These are phyloP conservation scores for Claviceps maximensis DNA, from an alignment of 2,329 filamentous ascomycete species.

Conservation along the genomic window DNA sequence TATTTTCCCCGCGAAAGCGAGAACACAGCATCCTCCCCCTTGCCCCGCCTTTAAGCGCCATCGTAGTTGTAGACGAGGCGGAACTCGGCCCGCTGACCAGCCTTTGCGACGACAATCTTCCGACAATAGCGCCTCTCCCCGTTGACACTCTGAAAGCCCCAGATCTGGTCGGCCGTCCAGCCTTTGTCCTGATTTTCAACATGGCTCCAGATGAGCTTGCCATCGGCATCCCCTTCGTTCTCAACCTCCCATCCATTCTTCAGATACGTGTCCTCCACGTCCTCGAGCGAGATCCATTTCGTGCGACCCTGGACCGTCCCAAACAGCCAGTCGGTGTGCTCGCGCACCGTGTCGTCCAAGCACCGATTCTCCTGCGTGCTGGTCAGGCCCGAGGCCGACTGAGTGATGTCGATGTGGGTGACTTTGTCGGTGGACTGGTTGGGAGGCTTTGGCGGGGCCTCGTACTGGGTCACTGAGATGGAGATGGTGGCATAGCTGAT, in stretches of 20 bases:
- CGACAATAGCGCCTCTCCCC: slow-evolving; percentile 39
- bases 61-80: slow-evolving; percentile 44
- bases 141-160: slow-evolving; percentile 44
- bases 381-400: slow-evolving; percentile 59
- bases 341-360: slow-evolving; percentile 38
- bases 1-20: neutral
- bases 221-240: too few species aligned
- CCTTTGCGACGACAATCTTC: slow-evolving; percentile 41
- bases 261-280: slow-evolving; percentile 42
- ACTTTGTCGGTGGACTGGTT: slow-evolving; percentile 25
- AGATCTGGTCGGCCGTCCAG: slow-evolving; percentile 45
- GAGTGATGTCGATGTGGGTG: slow-evolving; percentile 57
- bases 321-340: slow-evolving; percentile 69
- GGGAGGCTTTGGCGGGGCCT: slow-evolving; percentile 28
- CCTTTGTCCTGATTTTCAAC: slow-evolving; percentile 40
- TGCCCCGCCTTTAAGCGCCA: neutral
- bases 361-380: slow-evolving; percentile 46
- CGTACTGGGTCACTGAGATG: slow-evolving; percentile 46
- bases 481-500: slow-evolving; percentile 57
- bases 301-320: slow-evolving; percentile 53
- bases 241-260: slow-evolving; percentile 47
- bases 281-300: slow-evolving; percentile 32
- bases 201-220: slow-evolving; percentile 50
- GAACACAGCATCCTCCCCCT: neutral
- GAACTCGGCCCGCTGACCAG: slow-evolving; percentile 31